phyloP scores from a whole-genome alignment of 2,329 filamentous ascomycete genomes.

The Fusarium sp. region DNA sequence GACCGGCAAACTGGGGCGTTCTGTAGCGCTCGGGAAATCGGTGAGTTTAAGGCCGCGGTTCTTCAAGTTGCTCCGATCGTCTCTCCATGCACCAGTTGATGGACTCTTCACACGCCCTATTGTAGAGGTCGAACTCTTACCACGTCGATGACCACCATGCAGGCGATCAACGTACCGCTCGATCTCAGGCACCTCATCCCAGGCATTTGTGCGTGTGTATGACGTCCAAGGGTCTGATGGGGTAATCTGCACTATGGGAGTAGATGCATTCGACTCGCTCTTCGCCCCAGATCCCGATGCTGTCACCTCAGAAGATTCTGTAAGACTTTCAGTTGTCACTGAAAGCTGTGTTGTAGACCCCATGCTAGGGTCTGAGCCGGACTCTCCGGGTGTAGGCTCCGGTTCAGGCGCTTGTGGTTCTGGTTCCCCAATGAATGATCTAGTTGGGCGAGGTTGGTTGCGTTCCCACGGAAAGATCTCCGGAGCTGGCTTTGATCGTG shows the following conservation, averaged over 20 bases:
- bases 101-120: conserved; percentile 32
- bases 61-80: conserved; percentile 15
- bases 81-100: conserved; percentile 14
- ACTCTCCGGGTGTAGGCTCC: background rate
- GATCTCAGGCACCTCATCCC: conserved; percentile 92
- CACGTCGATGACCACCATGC: conserved; percentile 68
- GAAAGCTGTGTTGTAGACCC: conserved; percentile 4
- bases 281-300: conserved; percentile 41
- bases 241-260: conserved; percentile 57
- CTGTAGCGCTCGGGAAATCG: conserved; percentile 84
- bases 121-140: conserved; percentile 45
- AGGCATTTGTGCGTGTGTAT: conserved; percentile 84
- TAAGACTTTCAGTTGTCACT: conserved; percentile 30
- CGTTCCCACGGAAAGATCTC: conserved; percentile 93
- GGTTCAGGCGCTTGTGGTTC: conserved; percentile 13
- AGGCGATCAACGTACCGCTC: conserved; percentile 84
- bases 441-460: conserved; percentile 67
- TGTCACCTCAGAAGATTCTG: conserved; percentile 50
- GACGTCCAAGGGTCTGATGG: conserved; percentile 73
- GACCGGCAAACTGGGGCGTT: conserved; percentile 88
- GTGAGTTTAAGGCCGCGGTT: conserved; percentile 72
- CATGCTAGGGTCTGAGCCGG: background rate
- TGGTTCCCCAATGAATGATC: conserved; percentile 64
- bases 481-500: conserved; percentile 63
- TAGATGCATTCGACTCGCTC: conserved; percentile 58